Conservation (phyloP, 2,329 filamentous ascomycete species). For the Knufia petricola region DNA sequence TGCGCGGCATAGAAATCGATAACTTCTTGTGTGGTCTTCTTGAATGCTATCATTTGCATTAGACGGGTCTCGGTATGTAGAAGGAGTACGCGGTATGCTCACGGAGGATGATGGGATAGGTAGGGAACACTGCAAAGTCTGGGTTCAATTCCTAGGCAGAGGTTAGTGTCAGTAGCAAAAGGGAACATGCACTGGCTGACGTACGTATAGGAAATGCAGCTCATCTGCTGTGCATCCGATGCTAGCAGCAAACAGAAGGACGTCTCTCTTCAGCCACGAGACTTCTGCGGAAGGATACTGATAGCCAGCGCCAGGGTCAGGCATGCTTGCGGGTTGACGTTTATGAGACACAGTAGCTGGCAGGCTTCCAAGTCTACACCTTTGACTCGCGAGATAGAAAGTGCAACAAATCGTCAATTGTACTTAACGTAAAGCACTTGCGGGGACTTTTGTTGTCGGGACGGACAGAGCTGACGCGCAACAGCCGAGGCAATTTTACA, state of each 20-base stretch:
- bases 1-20: constrained; percentile 74
- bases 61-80: background rate
- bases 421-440: background rate
- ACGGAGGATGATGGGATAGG: constrained; percentile 74
- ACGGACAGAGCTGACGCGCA: background rate
- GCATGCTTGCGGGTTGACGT: constrained; percentile 28
- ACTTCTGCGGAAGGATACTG: constrained; percentile 68
- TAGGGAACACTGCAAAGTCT: constrained; percentile 78
- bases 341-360: background rate
- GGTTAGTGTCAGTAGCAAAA: background rate
- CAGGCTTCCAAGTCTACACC: too few species aligned
- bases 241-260: constrained; percentile 79
- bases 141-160: constrained; percentile 65
- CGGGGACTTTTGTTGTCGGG: constrained; percentile 2
- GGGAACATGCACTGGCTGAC: constrained; percentile 21
- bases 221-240: constrained; percentile 80
- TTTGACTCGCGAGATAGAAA: too few species aligned
- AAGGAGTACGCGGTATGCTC: constrained; percentile 26
- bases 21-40: constrained; percentile 63
- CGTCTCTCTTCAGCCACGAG: constrained; percentile 79
- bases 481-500: constrained; percentile 1
- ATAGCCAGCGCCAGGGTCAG: constrained; percentile 56
- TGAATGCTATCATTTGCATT: constrained; percentile 50
- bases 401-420: too few species aligned
- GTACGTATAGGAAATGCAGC: constrained; percentile 83